Base-by-base conservation (phyloP, 306 rosid species). In the Cicer yamashitae region DNA sequence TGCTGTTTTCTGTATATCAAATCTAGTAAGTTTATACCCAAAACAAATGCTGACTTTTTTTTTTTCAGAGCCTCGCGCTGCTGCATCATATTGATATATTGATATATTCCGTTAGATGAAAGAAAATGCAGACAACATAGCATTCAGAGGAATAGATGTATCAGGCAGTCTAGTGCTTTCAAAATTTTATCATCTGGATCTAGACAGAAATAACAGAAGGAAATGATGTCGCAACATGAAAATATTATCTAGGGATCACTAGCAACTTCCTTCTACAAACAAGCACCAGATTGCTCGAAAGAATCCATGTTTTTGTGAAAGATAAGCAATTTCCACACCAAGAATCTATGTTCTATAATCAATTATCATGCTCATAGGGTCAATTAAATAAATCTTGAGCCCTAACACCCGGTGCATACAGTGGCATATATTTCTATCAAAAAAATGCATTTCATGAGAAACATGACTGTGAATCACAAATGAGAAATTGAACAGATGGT, bases 371-470 rank as follows among this genome's bases (percentile, higher is more conserved):
- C 51, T 64, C 47, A 22, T 4, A 10, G 15, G 70, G 50, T 64
- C 50, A 40, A 25, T 64, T 64, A 15, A 41, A 39, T 7, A 37
- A 56, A 58, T 59, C 45, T 15, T 14, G 46, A 13, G 11, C 6
- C 47, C 38, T 6, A 30, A 66, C 30, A 13, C 48, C 14, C 3
- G 9, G 22, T 64, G 30, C 47, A 22, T 25, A 64, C 17, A 77
- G 68, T 45, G 17, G 10, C 65, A 61, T n/a, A 70, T 4, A 20
- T 46, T 6, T 10, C 20, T 18, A 44, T 6, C 1, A 58, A 10
- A 2, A 58, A 22, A 47, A 66, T 38, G 57, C 63, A 73, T 39
- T 54, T 45, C 83, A 73, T 54, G 63, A 30, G 52, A 3, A 50
- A 60, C 63, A n/a, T 46, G 30, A 69, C 1, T 44, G 58, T 52